Percentiles rank a stretch among this genome's conserved stretches.
These are phyloP conservation scores for Helianthus tuberosus DNA, from an alignment of 129 eudicot genomes.

Conservation along the genomic window DNA sequence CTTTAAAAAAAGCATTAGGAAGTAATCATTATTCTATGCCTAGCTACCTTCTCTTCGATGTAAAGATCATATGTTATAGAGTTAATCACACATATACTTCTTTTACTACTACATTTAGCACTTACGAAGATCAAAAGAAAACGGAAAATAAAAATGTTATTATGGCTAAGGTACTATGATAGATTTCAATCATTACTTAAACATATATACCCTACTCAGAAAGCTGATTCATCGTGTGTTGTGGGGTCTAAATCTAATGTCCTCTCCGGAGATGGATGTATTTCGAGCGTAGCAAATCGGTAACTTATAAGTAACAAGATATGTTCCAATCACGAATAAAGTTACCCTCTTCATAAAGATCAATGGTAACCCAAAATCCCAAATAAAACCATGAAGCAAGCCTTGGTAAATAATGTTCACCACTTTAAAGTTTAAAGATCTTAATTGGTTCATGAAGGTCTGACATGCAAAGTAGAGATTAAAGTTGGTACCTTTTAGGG, in stretches of 20 bases:
- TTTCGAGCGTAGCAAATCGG: neutral
- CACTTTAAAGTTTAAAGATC: constrained; percentile 23
- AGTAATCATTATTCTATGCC: too few species aligned
- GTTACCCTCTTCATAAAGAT: too few species aligned
- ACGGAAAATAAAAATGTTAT: neutral
- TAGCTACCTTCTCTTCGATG: neutral
- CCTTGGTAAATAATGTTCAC: neutral
- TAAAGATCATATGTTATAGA: too few species aligned
- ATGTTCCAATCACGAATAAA: neutral
- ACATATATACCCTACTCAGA: constrained; percentile 23
- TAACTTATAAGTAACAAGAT: neutral
- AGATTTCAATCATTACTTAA: constrained; percentile 20
- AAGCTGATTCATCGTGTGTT: constrained; percentile 26
- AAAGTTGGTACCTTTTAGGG: constrained; percentile 40
- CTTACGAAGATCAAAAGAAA: too few species aligned
- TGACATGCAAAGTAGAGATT: constrained; percentile 37
- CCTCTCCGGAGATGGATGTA: constrained; percentile 1
- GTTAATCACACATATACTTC: too few species aligned
- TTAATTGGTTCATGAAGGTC: constrained; percentile 47
- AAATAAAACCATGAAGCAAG: too few species aligned
- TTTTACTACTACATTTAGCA: too few species aligned
- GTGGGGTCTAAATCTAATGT: constrained; percentile 37
- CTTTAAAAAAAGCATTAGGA: too few species aligned
- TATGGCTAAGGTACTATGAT: neutral
- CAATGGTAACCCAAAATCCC: too few species aligned